A percentile compares a stretch with the other conserved stretches of the same genome.
Conservation (phyloP, 2,329 filamentous ascomycete genomes). For the Fusarium gaditjirri region DNA sequence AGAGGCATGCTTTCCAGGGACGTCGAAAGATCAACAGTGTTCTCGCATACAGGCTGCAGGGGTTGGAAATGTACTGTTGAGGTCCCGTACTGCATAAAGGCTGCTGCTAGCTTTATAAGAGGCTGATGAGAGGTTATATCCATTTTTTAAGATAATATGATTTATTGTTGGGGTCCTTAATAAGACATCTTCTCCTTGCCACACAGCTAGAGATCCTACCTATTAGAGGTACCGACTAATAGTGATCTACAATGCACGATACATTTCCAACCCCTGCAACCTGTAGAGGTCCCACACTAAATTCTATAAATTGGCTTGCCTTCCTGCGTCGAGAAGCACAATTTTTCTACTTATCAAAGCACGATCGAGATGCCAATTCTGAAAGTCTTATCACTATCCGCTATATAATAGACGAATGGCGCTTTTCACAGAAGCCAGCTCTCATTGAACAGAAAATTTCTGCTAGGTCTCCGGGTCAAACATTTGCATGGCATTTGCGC, state of each 20-base stretch:
- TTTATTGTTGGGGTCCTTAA: too few species aligned
- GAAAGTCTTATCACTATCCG: neutral
- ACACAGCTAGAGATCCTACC: too few species aligned
- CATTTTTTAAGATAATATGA: too few species aligned
- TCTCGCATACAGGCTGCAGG: too few species aligned
- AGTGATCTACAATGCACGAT: too few species aligned
- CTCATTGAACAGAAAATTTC: neutral
- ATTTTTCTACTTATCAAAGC: neutral
- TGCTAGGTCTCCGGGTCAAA: neutral
- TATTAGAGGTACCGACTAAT: too few species aligned
- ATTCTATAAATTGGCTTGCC: neutral
- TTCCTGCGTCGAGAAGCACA: neutral
- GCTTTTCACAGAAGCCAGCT: neutral
- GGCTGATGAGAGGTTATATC: too few species aligned
- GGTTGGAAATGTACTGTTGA: too few species aligned
- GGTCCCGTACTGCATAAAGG: too few species aligned
- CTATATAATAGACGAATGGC: neutral
- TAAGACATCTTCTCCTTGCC: too few species aligned
- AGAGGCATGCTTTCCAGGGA: neutral
- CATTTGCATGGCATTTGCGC: neutral
- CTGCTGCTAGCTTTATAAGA: too few species aligned
- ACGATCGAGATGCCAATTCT: slow-evolving; percentile 10
- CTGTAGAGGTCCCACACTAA: neutral
- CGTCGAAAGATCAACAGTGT: neutral
- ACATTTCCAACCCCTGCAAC: too few species aligned